Conservation (phyloP, 805 yeast genomes). For the Zygotorulaspora danielsina region DNA sequence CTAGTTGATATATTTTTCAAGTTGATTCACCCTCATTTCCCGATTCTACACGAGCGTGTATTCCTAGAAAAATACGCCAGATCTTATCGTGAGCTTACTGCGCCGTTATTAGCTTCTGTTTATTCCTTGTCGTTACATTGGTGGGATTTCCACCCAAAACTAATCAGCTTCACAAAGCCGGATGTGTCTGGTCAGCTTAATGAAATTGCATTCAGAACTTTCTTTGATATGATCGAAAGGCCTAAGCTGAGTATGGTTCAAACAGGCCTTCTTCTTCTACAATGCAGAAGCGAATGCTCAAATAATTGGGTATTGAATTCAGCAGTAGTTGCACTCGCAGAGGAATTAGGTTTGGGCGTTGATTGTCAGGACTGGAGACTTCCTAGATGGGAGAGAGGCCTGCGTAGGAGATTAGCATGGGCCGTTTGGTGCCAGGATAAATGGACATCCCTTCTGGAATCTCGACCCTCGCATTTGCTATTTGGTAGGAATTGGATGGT, state of each 20-base stretch:
- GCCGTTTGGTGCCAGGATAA: slow-evolving; percentile 90
- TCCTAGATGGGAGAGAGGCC: slow-evolving; percentile 92
- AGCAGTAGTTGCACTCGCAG: slow-evolving; percentile 82
- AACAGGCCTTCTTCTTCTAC: slow-evolving; percentile 76
- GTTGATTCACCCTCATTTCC: slow-evolving; percentile 86
- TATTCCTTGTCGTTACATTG: slow-evolving; percentile 84
- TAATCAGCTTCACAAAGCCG: slow-evolving; percentile 75
- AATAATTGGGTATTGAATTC: slow-evolving; percentile 84
- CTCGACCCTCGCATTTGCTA: slow-evolving; percentile 78
- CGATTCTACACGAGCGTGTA: slow-evolving; percentile 84
- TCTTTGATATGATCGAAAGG: slow-evolving; percentile 69
- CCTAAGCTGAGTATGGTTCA: slow-evolving; percentile 91
- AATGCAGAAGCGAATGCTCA: slow-evolving; percentile 51
- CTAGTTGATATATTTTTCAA: slow-evolving; percentile 77
- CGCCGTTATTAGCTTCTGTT: slow-evolving; percentile 87
- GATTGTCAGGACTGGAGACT: slow-evolving; percentile 88
- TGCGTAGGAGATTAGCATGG: slow-evolving; percentile 89
- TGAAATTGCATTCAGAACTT: slow-evolving; percentile 61
- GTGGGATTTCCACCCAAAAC: slow-evolving; percentile 76
- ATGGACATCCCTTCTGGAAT: slow-evolving; percentile 79
- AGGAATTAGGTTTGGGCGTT: slow-evolving; percentile 86
- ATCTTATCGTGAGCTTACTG: slow-evolving; percentile 87
- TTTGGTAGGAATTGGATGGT: slow-evolving; percentile 78
- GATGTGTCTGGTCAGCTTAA: slow-evolving; percentile 60
- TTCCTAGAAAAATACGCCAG: slow-evolving; percentile 86